Percentiles rank a stretch among this genome's conserved stretches.
Evolutionary conservation across 1,284 basidiomycete genomes (phyloP).

Genomic region (Cystobasidiaceae sp.): DNA sequence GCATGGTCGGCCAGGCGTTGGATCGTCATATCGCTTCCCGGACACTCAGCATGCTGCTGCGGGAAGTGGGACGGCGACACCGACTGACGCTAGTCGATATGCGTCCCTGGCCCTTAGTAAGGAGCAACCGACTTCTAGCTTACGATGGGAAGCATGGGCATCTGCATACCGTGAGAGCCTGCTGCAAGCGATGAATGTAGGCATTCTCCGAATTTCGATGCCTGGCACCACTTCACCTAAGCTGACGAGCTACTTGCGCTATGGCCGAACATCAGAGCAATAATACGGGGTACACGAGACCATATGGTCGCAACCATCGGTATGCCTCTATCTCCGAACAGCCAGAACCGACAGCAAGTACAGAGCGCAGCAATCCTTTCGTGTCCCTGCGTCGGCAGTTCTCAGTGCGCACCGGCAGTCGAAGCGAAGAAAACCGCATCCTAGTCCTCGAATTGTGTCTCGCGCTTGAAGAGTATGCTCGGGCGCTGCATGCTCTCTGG

Average conservation of each 20-base stretch:
- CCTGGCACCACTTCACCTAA: too few species aligned
- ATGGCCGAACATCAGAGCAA: too few species aligned
- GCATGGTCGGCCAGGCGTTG: not conserved
- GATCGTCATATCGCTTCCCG: not conserved
- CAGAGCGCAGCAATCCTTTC: constrained; percentile 16
- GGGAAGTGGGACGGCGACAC: not conserved
- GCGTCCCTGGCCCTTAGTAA: not conserved
- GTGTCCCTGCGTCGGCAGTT: constrained; percentile 21
- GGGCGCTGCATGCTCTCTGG: not conserved
- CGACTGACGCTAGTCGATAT: not conserved
- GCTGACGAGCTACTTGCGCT: too few species aligned
- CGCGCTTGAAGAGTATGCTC: constrained; percentile 19
- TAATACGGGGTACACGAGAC: too few species aligned
- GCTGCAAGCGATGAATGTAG: not conserved
- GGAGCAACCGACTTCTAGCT: not conserved
- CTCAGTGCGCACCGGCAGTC: not conserved
- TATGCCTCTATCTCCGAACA: constrained; percentile 14
- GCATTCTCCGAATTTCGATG: too few species aligned
- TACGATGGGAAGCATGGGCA: constrained; percentile 30
- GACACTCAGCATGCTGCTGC: too few species aligned
- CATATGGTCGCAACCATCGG: too few species aligned
- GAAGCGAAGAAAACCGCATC: constrained; percentile 23
- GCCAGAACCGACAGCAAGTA: not conserved
- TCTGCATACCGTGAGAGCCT: constrained; percentile 25
- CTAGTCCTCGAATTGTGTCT: constrained; percentile 24